Conservation (phyloP, 1,284 basidiomycete genomes). For the Meripilus lineatus region DNA sequence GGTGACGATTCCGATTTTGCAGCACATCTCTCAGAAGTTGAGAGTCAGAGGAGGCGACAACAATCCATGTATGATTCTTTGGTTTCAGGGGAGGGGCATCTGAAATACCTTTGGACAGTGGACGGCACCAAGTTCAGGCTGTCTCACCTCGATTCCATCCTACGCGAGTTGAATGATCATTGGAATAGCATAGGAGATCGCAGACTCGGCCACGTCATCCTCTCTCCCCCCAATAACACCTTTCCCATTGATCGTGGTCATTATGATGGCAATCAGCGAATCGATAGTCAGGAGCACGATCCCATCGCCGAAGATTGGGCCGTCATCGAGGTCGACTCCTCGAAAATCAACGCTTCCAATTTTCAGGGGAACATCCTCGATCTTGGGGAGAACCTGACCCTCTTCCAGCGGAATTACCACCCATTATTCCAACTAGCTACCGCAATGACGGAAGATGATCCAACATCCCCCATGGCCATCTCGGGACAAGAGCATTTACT, state of each 20-base stretch:
- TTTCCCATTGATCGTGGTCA: slow-evolving; percentile 13
- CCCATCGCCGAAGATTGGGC: slow-evolving; percentile 13
- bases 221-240: slow-evolving; percentile 25
- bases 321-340: slow-evolving; percentile 12
- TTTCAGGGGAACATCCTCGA: slow-evolving; percentile 18
- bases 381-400: no score
- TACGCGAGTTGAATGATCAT: neutral
- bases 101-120: no score
- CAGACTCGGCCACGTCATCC: slow-evolving; percentile 26
- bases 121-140: neutral
- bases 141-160: neutral
- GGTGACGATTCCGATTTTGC: neutral
- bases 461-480: no score
- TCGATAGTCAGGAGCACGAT: no score
- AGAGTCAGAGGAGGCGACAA: no score
- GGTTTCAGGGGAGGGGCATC: no score
- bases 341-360: slow-evolving; percentile 13
- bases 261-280: slow-evolving; percentile 4
- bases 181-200: slow-evolving; percentile 18
- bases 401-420: no score
- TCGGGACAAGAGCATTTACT: no score
- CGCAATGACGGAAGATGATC: no score
- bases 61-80: neutral
- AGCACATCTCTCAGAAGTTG: neutral
- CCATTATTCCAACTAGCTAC: no score